Evolutionary conservation across 2,329 filamentous ascomycete genomes (phyloP).

Genomic region (Fusarium armeniacum): DNA sequence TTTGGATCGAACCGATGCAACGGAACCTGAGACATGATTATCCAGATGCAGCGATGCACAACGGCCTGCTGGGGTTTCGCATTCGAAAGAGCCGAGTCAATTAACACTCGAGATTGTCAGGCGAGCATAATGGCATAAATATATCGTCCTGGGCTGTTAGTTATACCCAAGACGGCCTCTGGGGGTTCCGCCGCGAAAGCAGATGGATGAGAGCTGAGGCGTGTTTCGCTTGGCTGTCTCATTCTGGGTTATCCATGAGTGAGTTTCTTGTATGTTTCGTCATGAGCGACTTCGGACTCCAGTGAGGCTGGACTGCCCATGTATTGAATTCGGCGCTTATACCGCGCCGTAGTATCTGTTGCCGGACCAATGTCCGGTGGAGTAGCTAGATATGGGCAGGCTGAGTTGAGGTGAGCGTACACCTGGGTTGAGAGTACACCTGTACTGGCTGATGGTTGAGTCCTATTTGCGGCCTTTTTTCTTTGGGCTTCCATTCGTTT

Average conservation of each 20-base stretch:
- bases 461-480: conserved; percentile 47
- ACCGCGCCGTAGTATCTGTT: conserved; percentile 41
- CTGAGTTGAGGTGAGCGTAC: conserved; percentile 33
- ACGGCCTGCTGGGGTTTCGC: conserved; percentile 12
- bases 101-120: conserved; percentile 4
- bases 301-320: conserved; percentile 39
- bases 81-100: conserved; percentile 31
- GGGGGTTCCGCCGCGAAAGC: conserved; percentile 8
- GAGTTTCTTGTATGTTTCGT: conserved; percentile 27
- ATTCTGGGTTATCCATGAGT: conserved; percentile 19
- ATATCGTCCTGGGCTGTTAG: background rate
- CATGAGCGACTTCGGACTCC: conserved; percentile 49
- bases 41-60: conserved; percentile 12
- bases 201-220: conserved; percentile 14
- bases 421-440: conserved; percentile 36
- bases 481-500: conserved; percentile 35
- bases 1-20: conserved; percentile 14
- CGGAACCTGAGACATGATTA: conserved; percentile 26
- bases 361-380: conserved; percentile 48
- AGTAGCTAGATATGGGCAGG: conserved; percentile 13
- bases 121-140: conserved; percentile 9
- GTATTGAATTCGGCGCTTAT: conserved; percentile 42
- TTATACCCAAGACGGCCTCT: conserved; percentile 6
- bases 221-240: conserved; percentile 21
- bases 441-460: conserved; percentile 29